Base-by-base conservation (phyloP, 768 basidiomycete genomes). In the Cantharellus cinnabarinus region DNA sequence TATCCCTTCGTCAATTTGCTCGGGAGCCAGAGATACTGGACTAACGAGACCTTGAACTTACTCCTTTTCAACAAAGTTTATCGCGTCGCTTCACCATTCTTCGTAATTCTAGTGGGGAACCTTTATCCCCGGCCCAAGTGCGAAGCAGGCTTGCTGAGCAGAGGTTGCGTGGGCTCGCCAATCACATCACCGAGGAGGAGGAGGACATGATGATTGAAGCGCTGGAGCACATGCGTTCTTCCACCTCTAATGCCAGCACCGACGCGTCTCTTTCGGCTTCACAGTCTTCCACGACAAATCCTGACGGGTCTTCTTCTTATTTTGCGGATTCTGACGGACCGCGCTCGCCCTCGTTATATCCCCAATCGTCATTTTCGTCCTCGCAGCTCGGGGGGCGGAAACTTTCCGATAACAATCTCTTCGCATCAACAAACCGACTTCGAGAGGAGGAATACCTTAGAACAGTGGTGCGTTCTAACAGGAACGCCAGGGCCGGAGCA, bases 181-280 rank as follows among this genome's bases (percentile, higher is more conserved):
- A 82, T 64, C 80, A 80, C 59, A 78, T 90, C 56, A 76, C 83
- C 57, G 84, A 87, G 70, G 83, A 81, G 65, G 88, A 89, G 67
- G 84, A 88, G 71, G 82, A 83, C 59, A 86, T 89, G 80, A 75
- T 90, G 61, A 70, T 90, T 61, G 81, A 84, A 71, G 81, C 80
- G 10, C 72, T 90, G 59, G 38, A 57, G 41, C 38, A 57, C 14
- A 57, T 57, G 38, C 38, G 41, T 10, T 14, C 52, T 48, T 48
- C 44, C 29, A 29, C 44, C 10, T 10, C 44, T 48, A 29, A 29
- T 29, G 10, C 44, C 44, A 48, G 44, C 29, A 48, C 10, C 52
- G 52, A 54, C 52, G 35, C 52, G 35, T 54, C 52, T 7, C 7
- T 37, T 7, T 37, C 10, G 35, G 14, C 52, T 37, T 10, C 52